Evolutionary conservation across 2,329 filamentous ascomycete species (phyloP).

Genomic region (Aspergillus tamarii): DNA sequence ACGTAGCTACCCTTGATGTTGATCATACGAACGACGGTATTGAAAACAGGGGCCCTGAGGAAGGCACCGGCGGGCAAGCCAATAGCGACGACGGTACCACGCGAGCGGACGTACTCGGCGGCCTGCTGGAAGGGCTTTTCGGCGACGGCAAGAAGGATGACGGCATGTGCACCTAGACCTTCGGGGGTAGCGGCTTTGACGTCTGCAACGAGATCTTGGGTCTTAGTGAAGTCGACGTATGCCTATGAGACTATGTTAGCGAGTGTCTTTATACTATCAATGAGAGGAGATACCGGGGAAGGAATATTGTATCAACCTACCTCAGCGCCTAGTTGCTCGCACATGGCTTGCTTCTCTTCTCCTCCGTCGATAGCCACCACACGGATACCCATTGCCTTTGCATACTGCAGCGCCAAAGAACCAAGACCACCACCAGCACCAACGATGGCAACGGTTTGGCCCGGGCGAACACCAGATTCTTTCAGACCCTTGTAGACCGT

Average conservation of each 20-base stretch:
- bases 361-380: slow-evolving; percentile 82
- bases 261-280: background rate
- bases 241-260: slow-evolving; percentile 31
- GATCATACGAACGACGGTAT: slow-evolving; percentile 88
- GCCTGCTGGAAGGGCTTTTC: slow-evolving; percentile 98
- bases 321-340: slow-evolving; percentile 68
- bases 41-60: slow-evolving; percentile 83
- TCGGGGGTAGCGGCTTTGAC: slow-evolving; percentile 81
- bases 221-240: slow-evolving; percentile 80
- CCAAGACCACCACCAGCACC: slow-evolving; percentile 85
- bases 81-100: slow-evolving; percentile 83
- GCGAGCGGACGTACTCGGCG: slow-evolving; percentile 79
- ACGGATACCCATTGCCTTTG: slow-evolving; percentile 83
- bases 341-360: slow-evolving; percentile 74
- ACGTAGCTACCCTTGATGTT: slow-evolving; percentile 92
- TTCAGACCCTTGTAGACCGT: slow-evolving; percentile 93
- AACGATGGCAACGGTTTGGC: slow-evolving; percentile 80
- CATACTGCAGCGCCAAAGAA: slow-evolving; percentile 80
- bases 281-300: background rate
- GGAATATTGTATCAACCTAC: slow-evolving; percentile 9
- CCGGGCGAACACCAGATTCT: slow-evolving; percentile 74
- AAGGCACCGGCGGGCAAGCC: slow-evolving; percentile 81
- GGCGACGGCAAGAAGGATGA: slow-evolving; percentile 79
- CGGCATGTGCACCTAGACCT: slow-evolving; percentile 82
- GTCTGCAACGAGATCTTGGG: slow-evolving; percentile 77